Base-by-base conservation (phyloP, 495 filamentous ascomycete genomes). In the Penicillium bovifimosum region DNA sequence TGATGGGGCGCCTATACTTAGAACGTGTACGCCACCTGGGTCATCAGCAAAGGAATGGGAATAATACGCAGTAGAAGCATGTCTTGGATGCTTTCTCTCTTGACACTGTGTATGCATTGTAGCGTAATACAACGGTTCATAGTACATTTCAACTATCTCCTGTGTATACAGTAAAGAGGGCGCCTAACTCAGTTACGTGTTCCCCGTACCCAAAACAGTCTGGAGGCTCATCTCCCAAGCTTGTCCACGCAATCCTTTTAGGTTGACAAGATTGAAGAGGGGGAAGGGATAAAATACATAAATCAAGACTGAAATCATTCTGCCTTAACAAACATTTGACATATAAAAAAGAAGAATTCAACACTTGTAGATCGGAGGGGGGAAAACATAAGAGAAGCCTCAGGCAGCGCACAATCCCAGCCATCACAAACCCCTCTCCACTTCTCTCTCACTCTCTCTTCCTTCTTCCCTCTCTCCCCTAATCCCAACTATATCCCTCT, bases 391-490 rank as follows among this genome's bases (percentile, higher is more conserved):
- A 24, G 2, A 40, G 57, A 42, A 41, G 53, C 48, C 45, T 41
- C 35, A 50, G 56, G 62, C 62, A 65, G 47, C 53, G 45, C 52
- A 56, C 52, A 49, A 65, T 62, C 64, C 61, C 62, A 63, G 65
- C 61, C 64, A 62, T 60, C 61, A 66, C 60, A 65, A 65, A 61
- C 56, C 53, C 61, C 55, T 63, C 57, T 66, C 61, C 63, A 59
- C 61, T 55, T 64, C 59, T 48, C 45, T 63, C 56, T 42, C 44
- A 62, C 56, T 45, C 53, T 56, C 58, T 61, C 65, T 61, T 65
- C 59, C 66, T 61, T 67, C 76, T 73, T 60, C 55, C 62, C 45
- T 61, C 61, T 45, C 49, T 61, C 55, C 56, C 51, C 53, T 56
- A 53, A 56, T 57, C 55, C 58, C 60, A 55, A 57, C 53, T 54